Conservation (phyloP, 345 rosid genomes). For the Adansonia digitata region DNA sequence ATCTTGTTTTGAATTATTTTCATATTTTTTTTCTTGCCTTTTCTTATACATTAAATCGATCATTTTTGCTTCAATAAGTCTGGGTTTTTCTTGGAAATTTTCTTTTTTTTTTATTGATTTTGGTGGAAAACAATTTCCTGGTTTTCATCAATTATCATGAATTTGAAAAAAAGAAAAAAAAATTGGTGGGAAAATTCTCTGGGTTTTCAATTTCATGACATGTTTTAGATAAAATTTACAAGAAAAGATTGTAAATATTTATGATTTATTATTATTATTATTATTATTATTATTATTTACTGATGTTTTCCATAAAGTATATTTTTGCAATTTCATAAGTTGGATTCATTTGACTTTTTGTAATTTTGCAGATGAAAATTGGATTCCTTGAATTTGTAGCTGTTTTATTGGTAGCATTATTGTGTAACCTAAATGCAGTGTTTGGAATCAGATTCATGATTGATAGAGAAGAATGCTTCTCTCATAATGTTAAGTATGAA, state of each 20-base stretch:
- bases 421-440: conserved; percentile 24
- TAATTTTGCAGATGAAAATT: conserved; percentile 34
- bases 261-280: background rate
- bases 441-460: conserved; percentile 52
- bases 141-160: background rate
- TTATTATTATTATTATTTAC: background rate
- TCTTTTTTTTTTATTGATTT: background rate
- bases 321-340: background rate
- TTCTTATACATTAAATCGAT: background rate
- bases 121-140: background rate
- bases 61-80: background rate
- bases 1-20: background rate
- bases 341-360: background rate
- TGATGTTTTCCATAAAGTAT: background rate
- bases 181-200: background rate
- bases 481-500: conserved; percentile 56
- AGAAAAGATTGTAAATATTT: background rate
- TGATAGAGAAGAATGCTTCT: conserved; percentile 59
- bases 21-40: background rate
- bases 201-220: background rate
- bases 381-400: conserved; percentile 16
- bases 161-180: background rate
- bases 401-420: conserved; percentile 29
- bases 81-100: background rate
- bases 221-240: background rate